Percentiles rank a stretch among this genome's conserved stretches.
phyloP scores from a whole-genome alignment of 2,329 filamentous ascomycete species.

The Alternaria novae-zelandiae region DNA sequence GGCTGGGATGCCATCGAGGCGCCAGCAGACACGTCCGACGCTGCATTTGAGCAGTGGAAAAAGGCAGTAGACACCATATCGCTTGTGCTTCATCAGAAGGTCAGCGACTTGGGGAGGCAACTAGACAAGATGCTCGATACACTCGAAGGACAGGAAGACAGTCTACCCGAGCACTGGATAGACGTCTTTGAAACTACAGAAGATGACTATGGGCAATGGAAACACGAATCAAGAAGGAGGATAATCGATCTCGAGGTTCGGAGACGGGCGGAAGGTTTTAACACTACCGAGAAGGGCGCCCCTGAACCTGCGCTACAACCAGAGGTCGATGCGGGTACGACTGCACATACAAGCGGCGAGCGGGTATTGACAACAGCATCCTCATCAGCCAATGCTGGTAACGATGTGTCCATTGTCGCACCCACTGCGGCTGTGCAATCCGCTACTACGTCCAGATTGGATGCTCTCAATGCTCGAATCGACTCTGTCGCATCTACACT shows the following conservation, averaged over 20 bases:
- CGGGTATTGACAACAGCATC: neutral
- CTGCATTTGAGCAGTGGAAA: conserved; percentile 42
- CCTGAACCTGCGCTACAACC: neutral
- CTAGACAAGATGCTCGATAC: conserved; percentile 87
- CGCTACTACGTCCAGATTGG: neutral
- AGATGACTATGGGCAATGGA: conserved; percentile 79
- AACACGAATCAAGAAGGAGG: conserved; percentile 74
- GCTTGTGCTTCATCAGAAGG: conserved; percentile 68
- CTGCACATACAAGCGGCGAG: neutral
- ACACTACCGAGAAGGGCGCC: neutral
- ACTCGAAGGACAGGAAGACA: conserved; percentile 83
- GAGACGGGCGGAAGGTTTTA: conserved; percentile 26
- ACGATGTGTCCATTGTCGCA: neutral
- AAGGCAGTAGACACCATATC: conserved; percentile 61
- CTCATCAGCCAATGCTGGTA: neutral
- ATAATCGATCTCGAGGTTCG: conserved; percentile 69
- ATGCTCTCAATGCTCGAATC: neutral
- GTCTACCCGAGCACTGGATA: conserved; percentile 85
- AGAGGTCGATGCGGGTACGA: neutral
- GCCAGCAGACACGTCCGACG: conserved; percentile 40
- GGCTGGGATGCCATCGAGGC: conserved; percentile 69
- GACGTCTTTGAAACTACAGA: conserved; percentile 85
- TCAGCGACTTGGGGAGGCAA: conserved; percentile 71
- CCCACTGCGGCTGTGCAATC: neutral
- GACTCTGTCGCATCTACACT: conserved; percentile 2